Evolutionary conservation across 352 stramenopile species (phyloP).

Genomic region (Globisporangium alternatum): DNA sequence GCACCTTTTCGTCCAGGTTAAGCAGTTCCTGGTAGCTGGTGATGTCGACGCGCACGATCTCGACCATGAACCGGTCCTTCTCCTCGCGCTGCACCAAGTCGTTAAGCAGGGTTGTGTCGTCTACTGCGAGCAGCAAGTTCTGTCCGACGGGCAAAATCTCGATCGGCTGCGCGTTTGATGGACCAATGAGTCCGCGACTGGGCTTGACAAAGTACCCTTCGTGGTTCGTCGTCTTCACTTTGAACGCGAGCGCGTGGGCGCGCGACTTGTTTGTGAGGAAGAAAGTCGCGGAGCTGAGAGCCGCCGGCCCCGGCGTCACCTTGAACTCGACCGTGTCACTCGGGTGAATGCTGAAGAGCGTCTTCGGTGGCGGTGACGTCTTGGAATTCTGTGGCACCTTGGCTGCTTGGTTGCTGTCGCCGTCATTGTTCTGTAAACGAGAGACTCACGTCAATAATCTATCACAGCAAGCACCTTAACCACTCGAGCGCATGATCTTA

Average conservation of each 20-base stretch:
- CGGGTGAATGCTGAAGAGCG: conserved; percentile 47
- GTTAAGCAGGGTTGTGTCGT: neutral
- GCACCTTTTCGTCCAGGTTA: conserved; percentile 33
- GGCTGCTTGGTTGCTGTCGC: conserved; percentile 2
- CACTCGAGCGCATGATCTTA: neutral
- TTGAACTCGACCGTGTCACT: conserved; percentile 40
- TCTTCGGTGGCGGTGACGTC: conserved; percentile 3
- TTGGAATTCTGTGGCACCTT: conserved; percentile 8
- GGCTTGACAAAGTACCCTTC: conserved; percentile 74
- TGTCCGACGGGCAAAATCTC: conserved; percentile 47
- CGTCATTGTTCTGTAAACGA: conserved; percentile 5
- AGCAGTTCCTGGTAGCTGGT: conserved; percentile 38
- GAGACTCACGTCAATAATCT: neutral
- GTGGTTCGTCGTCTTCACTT: conserved; percentile 80
- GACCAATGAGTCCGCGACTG: conserved; percentile 53
- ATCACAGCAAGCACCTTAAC: neutral
- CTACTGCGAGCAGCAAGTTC: neutral
- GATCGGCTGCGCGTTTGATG: conserved; percentile 57
- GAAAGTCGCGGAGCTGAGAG: conserved; percentile 26
- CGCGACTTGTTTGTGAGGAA: conserved; percentile 64
- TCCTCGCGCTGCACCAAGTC: conserved; percentile 45
- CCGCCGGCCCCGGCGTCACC: conserved; percentile 26
- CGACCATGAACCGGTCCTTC: conserved; percentile 71
- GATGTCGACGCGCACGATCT: conserved; percentile 50
- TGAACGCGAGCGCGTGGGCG: conserved; percentile 56